Evolutionary conservation across 768 basidiomycete species (phyloP).

Genomic region (Dendrothele bispora): DNA sequence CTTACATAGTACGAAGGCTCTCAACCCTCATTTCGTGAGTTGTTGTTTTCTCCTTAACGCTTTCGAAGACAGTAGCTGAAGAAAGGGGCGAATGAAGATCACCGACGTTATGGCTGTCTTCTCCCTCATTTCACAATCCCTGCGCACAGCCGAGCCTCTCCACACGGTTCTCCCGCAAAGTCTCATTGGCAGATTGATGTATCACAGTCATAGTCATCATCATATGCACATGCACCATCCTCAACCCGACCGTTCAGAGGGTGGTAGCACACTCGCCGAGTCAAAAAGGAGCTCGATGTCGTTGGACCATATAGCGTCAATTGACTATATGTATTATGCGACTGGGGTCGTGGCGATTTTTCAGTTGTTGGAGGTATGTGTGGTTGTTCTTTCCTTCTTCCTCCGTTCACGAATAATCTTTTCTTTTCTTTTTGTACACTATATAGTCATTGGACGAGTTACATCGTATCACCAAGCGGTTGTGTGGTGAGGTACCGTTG

Average conservation of each 20-base stretch:
- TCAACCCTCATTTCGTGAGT: conserved; percentile 57
- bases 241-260: background rate
- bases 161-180: conserved; percentile 40
- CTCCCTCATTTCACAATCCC: conserved; percentile 40
- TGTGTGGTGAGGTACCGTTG: conserved; percentile 43
- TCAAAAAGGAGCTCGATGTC: no score
- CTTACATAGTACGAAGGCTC: conserved; percentile 43
- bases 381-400: background rate
- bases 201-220: conserved; percentile 30
- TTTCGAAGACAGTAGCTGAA: no score
- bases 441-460: conserved; percentile 37
- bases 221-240: background rate
- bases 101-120: conserved; percentile 45
- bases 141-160: conserved; percentile 44
- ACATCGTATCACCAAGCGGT: conserved; percentile 30
- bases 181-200: conserved; percentile 44
- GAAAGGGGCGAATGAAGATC: no score
- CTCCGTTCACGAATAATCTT: background rate
- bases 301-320: no score
- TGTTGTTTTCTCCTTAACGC: no score
- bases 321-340: conserved; percentile 40
- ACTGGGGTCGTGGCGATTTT: conserved; percentile 37
- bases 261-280: conserved; percentile 2
- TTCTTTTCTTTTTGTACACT: no score
- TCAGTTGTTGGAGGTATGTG: conserved; percentile 32